Conservation (phyloP, 208 protist species). For the Leishmania amazonensis region DNA sequence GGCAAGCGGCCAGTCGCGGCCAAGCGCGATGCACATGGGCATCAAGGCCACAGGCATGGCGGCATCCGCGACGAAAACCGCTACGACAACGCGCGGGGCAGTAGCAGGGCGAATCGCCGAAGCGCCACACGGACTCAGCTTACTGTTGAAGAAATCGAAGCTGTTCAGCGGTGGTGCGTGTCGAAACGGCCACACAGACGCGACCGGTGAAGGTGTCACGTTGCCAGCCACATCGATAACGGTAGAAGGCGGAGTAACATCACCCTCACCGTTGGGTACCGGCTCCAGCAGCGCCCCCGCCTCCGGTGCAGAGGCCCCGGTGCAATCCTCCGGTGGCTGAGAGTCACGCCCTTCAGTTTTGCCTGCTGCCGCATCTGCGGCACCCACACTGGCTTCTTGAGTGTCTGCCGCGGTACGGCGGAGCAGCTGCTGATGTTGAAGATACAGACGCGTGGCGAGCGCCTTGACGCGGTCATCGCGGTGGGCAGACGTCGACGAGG, state of each 20-base stretch:
- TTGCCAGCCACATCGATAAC: not conserved
- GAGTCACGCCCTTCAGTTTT: not conserved
- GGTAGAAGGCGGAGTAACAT: not conserved
- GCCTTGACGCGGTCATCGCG: slow-evolving; percentile 27
- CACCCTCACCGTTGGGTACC: not conserved
- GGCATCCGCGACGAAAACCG: slow-evolving; percentile 30
- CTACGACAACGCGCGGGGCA: slow-evolving; percentile 27
- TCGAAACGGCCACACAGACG: slow-evolving; percentile 62
- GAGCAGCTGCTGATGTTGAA: slow-evolving; percentile 27
- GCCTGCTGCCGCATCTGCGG: not conserved
- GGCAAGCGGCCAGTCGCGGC: slow-evolving; percentile 43
- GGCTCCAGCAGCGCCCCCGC: not conserved
- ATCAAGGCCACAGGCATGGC: slow-evolving; percentile 22
- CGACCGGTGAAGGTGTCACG: not conserved
- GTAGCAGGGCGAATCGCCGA: slow-evolving; percentile 13
- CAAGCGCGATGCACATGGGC: slow-evolving; percentile 49
- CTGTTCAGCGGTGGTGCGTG: slow-evolving; percentile 46
- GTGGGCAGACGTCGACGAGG: not conserved
- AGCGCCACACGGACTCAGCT: slow-evolving; percentile 39
- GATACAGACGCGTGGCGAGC: slow-evolving; percentile 23
- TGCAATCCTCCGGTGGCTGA: not conserved
- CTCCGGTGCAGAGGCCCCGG: not conserved
- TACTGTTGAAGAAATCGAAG: slow-evolving; percentile 49
- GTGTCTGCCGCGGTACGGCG: not conserved
- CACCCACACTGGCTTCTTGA: not conserved